Conservation (phyloP, 75 land plant species). For the Sequoiadendron giganteum region DNA sequence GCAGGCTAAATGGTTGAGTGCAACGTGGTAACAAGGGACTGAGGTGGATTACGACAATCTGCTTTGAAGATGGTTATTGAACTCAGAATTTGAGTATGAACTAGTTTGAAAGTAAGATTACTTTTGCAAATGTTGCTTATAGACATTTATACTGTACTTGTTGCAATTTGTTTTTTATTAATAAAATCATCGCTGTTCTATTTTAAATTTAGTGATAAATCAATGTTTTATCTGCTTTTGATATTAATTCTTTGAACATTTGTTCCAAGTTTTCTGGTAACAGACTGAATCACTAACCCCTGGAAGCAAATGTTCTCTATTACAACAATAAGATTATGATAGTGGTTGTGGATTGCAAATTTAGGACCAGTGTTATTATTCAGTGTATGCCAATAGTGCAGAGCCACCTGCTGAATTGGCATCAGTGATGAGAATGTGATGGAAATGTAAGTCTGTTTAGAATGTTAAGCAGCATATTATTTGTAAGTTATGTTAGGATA, state of each 20-base stretch:
- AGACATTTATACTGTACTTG: neutral
- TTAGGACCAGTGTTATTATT: neutral
- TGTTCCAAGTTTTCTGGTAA: neutral
- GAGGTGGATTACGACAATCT: neutral
- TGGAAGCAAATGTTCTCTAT: neutral
- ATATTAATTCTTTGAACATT: neutral
- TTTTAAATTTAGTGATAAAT: neutral
- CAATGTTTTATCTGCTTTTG: neutral
- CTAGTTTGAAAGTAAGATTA: neutral
- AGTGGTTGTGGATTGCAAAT: neutral
- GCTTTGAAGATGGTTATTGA: neutral
- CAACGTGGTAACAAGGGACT: neutral
- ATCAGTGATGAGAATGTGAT: neutral
- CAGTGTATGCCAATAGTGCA: neutral
- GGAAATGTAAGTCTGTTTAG: neutral
- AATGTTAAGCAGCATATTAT: no score
- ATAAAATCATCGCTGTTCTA: neutral
- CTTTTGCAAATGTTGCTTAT: neutral
- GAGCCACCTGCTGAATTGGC: neutral
- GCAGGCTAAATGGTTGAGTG: neutral
- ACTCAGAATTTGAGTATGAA: neutral
- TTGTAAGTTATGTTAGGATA: no score
- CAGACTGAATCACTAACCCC: neutral
- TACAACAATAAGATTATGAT: no score
- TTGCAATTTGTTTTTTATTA: neutral